Evolutionary conservation across 306 rosid genomes (phyloP).

Genomic region (Adenanthera pavonina): DNA sequence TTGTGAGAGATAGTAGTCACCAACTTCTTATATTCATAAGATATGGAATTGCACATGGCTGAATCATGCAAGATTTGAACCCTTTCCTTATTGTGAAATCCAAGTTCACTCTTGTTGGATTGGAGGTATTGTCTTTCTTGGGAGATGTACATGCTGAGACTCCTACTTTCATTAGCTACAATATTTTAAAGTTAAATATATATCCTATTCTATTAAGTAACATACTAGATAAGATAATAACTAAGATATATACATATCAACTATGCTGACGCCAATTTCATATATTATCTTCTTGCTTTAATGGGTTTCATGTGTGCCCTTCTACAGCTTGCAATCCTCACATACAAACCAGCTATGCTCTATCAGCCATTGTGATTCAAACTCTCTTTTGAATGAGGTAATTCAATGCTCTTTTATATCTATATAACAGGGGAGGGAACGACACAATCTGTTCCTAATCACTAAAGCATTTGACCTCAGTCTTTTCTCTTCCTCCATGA

Average conservation of each 20-base stretch:
- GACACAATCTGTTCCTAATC: too few species aligned
- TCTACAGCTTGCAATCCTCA: slow-evolving; percentile 73
- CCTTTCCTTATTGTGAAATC: neutral
- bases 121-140: neutral
- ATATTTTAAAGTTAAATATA: neutral
- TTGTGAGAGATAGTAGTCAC: neutral
- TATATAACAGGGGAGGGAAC: too few species aligned
- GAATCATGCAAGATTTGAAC: neutral
- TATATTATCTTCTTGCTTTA: slow-evolving; percentile 29
- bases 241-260: neutral
- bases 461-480: too few species aligned
- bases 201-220: neutral
- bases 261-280: neutral
- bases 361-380: slow-evolving; percentile 89
- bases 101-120: neutral
- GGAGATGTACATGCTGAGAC: neutral
- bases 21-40: neutral
- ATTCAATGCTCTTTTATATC: slow-evolving; percentile 7
- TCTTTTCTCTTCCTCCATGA: too few species aligned
- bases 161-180: neutral
- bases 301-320: slow-evolving; percentile 38
- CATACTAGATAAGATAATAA: slow-evolving; percentile 1
- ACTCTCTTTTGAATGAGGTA: slow-evolving; percentile 98
- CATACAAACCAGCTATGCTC: slow-evolving; percentile 94
- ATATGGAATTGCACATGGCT: neutral